These are phyloP conservation scores for Dysphania ambrosioides DNA, from an alignment of 148 eudicot genomes.

Conservation along the genomic window DNA sequence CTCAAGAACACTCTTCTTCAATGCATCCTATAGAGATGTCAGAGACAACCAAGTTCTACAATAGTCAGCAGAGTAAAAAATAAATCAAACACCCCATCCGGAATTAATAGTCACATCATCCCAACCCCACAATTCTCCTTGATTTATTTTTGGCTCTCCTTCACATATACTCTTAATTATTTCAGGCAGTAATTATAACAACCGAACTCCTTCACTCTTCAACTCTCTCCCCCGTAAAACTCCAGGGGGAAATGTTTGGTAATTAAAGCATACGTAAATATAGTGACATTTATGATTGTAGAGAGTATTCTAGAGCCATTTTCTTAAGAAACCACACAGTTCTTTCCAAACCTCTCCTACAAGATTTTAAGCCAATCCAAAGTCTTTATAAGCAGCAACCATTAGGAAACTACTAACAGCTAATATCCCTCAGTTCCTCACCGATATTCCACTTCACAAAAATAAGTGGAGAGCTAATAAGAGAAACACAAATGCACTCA, in stretches of 20 bases:
- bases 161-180: not conserved
- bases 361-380: too few relatives aligned
- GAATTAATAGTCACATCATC: not conserved
- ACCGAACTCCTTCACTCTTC: not conserved
- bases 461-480: not conserved
- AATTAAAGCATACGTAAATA: not conserved
- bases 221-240: not conserved
- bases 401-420: not conserved
- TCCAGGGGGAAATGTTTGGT: not conserved
- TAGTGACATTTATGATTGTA: too few relatives aligned
- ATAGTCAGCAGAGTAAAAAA: not conserved
- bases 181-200: not conserved
- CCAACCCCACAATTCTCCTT: not conserved
- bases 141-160: not conserved
- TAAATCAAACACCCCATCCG: not conserved
- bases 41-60: conserved; percentile 18
- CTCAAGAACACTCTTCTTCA: conserved; percentile 75
- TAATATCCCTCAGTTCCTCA: not conserved
- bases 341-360: not conserved
- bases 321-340: too few relatives aligned
- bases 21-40: conserved; percentile 55
- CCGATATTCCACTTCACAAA: not conserved
- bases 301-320: too few relatives aligned
- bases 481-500: too few relatives aligned
- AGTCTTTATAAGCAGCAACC: not conserved